phyloP scores from a whole-genome alignment of 2,329 filamentous ascomycete genomes.

The Simplicillium sp. region DNA sequence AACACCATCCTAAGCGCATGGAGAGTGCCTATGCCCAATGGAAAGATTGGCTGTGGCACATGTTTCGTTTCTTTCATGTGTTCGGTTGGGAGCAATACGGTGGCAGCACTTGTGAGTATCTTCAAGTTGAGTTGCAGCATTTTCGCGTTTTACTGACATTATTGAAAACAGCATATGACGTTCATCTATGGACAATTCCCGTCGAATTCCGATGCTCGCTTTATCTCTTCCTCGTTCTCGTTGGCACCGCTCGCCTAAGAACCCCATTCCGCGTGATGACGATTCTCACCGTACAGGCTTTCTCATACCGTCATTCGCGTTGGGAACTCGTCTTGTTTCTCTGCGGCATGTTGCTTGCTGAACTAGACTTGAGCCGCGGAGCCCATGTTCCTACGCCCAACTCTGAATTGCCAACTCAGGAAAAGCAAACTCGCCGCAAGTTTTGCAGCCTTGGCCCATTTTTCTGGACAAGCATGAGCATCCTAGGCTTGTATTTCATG shows the following conservation, averaged over 20 bases:
- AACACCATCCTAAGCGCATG: slow-evolving; percentile 33
- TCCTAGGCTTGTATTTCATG: slow-evolving; percentile 42
- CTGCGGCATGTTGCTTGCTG: slow-evolving; percentile 43
- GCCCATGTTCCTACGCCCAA: slow-evolving; percentile 26
- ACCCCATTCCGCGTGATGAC: slow-evolving; percentile 29
- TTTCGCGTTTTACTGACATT: slow-evolving; percentile 14
- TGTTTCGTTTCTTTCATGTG: slow-evolving; percentile 40
- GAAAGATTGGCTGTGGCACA: slow-evolving; percentile 34
- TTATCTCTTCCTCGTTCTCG: slow-evolving; percentile 42
- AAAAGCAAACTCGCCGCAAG: slow-evolving; percentile 9
- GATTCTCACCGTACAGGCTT: slow-evolving; percentile 30
- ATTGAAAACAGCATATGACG: slow-evolving; percentile 32
- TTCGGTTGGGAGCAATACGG: slow-evolving; percentile 40
- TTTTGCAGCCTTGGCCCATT: slow-evolving; percentile 7
- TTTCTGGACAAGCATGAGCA: slow-evolving; percentile 31
- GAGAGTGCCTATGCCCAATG: slow-evolving; percentile 28
- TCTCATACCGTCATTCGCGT: slow-evolving; percentile 34
- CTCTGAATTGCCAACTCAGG: slow-evolving; percentile 11
- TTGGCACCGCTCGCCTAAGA: slow-evolving; percentile 38
- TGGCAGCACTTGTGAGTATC: slow-evolving; percentile 30
- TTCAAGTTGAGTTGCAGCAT: not conserved
- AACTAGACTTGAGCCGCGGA: slow-evolving; percentile 40
- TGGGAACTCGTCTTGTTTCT: slow-evolving; percentile 50
- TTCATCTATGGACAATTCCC: slow-evolving; percentile 55
- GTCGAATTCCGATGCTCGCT: slow-evolving; percentile 51